Base-by-base conservation (phyloP, 1,139 yeast genomes). In the Kurtzmaniella quercitrusa region DNA sequence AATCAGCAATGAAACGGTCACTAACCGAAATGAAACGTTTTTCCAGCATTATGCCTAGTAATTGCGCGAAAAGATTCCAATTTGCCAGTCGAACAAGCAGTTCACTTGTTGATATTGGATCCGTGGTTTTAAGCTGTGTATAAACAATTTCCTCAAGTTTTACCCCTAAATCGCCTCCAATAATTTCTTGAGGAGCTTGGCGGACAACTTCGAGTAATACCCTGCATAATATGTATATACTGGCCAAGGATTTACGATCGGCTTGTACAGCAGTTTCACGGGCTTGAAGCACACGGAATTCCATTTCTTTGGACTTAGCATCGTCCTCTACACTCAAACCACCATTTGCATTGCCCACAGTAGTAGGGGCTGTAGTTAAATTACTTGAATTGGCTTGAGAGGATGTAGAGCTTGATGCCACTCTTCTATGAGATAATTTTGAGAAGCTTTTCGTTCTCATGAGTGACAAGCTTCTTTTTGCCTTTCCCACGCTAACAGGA, bases 111-210 rank as follows among this genome's bases (percentile, higher is more conserved):
- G 84, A 76, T 33, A 74, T 70, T 0, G 97, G 96, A 55, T 93
- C 98, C 1, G 96, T 88, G 1, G 91, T 81, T 52, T 87, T 81
- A 45, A 94, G 68, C 60, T 94, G 98, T 16, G 88, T 84, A 65
- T 89, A 94, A 28, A 93, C 95, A 45, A 91, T 91, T 53, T 93
- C 98, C 59, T 93, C 98, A 21, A 94, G 68, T 55, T 87, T 88
- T 42, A 82, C 88, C 20, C 88, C 87, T 39, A 93, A 68, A 47
- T 88, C 95, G 40, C 82, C 88, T 9, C 91, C 95, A 50, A 85
- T 74, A 0, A 78, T 74, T 15, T 81, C 83, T 15, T 76, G 67
- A 3, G 95, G 83, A 0, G 95, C 82, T 59, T 93, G 98, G 50
- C 84, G 84, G 14, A 93, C 96, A 23, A 93, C 89, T 57, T 93